These are phyloP conservation scores for Ambrosia artemisiifolia DNA, from an alignment of 129 eudicot genomes.

Conservation along the genomic window DNA sequence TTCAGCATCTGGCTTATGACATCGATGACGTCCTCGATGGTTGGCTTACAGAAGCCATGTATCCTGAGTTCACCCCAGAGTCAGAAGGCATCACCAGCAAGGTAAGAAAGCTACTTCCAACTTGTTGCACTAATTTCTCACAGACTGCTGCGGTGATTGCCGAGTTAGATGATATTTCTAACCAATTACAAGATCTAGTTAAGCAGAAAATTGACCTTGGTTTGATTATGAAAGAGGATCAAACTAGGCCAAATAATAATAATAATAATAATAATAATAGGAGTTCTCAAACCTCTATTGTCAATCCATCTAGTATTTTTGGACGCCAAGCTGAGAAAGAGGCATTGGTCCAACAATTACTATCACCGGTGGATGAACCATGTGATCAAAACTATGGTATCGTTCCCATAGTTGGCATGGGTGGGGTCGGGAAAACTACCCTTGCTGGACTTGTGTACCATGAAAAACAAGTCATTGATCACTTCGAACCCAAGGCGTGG, in stretches of 20 bases:
- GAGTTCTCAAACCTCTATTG: neutral
- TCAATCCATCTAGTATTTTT: neutral
- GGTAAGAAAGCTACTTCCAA: neutral
- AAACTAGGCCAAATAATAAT: neutral
- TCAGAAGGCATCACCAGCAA: neutral
- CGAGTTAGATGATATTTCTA: neutral
- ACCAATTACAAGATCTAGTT: neutral
- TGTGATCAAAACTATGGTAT: neutral
- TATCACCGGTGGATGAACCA: neutral
- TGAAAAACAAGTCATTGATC: no score
- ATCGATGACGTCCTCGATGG: neutral
- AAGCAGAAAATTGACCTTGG: neutral
- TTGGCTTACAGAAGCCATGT: slow-evolving; percentile 1
- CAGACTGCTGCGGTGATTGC: neutral
- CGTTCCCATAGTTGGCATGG: neutral
- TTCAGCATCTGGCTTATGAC: slow-evolving; percentile 8
- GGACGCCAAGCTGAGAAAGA: neutral
- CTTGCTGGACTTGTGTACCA: no score
- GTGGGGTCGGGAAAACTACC: no score
- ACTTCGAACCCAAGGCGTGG: no score
- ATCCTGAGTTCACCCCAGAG: neutral
- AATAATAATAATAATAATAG: neutral
- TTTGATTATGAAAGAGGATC: neutral
- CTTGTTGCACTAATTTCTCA: neutral
- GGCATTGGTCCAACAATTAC: neutral